Base-by-base conservation (phyloP, 805 yeast genomes). In the Candida broadrunensis region DNA sequence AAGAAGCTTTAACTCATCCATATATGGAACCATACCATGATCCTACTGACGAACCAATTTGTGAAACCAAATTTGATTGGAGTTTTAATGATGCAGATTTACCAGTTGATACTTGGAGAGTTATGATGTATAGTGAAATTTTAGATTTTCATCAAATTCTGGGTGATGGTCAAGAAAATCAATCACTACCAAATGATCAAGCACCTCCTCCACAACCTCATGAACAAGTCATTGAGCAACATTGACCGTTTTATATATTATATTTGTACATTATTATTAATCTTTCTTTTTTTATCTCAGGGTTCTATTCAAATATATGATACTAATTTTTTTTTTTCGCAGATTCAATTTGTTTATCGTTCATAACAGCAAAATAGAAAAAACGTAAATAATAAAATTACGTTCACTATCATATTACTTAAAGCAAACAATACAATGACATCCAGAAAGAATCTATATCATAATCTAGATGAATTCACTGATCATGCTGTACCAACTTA, bases 61-160 rank as follows among this genome's bases (percentile, higher is more conserved):
- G 98, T 23, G 88, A 82, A 36, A 87, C 85, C 50, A 85, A 85
- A 60, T 93, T 93, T 56, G 99, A 93, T 65, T 93, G 99, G 99
- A 83, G 93, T 55, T 91, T 91, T 65, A 91, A 93, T 62, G 98
- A 95, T 53, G 98, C 97, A 0, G 99, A 91, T 64, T 75, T 91
- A 54, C 97, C 98, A 3, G 93, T 93, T 14, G 98, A 93, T 57
- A 88, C 97, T 12, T 91, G 99, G 99, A 82, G 96, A 69, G 96
- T 89, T 15, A 91, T 93, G 98, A 91, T 93, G 96, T 93, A 93
- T 67, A 85, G 95, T 39, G 99, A 91, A 67, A 93, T 91, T 47
- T 73, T 93, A 51, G 97, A 91, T 61, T 91, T 89, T 77, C 98
- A 91, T 65, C 95, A 89, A 62, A 87, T 86, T 44, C 90, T 83